Base-by-base conservation (phyloP, 108 stramenopile genomes). In the Epipyxis sp. region DNA sequence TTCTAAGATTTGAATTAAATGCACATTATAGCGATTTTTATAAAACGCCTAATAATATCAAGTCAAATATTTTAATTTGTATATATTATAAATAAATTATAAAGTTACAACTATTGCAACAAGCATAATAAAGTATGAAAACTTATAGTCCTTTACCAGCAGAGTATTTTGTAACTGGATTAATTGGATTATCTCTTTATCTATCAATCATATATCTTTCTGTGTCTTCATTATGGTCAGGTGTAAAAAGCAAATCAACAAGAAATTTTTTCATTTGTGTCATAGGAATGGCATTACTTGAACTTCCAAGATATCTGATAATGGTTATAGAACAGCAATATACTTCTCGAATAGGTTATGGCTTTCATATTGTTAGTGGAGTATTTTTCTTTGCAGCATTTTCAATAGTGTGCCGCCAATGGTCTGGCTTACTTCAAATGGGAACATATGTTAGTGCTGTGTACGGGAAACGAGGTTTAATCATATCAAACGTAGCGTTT, bases 361-460 rank as follows among this genome's bases (percentile, higher is more conserved):
- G n/a, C 32, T 46, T 74, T 20, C 71, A 74, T 42, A 39, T 74
- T 6, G 71, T 74, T 3, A 29, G 42, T 3, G 44, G 46, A 6
- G 50, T 74, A 6, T 74, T 74, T 25, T 74, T 74, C 50, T 74
- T 74, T 25, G 6, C 27, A 29, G 71, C 71, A 3, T 74, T 74
- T 32, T 74, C 71, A 13, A 57, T 74, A 6, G 71, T 74, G 13
- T 74, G 71, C 42, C 3, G 20, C 13, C 71, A 74, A 39, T 74
- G 71, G 71, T 54, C 3, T 42, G 71, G 71, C 27, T 42, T 74
- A 42, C 50, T 74, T 16, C 44, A 74, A 32, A 37, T 74, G 71
- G 71, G 71, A 3, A 27, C 50, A 3, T 74, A 74, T 32, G 16
- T 37, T 25, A 27, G 34, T 6, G 42, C 43, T 13, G 71, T 74